Evolutionary conservation across 371 early-diverging fungal genomes (phyloP), one percentile per base, ranked within the genome.

Genomic region (Fennellomyces sp.): DNA sequence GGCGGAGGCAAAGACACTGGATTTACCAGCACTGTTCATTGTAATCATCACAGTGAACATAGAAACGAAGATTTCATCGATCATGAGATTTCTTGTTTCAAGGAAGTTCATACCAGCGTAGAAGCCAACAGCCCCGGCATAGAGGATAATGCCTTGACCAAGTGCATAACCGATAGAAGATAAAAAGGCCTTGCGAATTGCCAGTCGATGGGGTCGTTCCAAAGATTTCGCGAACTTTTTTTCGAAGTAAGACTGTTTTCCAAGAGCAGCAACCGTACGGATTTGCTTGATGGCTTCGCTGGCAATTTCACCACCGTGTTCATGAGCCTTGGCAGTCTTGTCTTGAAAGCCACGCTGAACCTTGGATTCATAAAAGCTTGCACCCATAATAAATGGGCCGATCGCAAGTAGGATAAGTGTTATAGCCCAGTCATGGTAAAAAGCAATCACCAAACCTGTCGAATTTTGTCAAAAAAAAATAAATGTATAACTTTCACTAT

Each of bases 211-310:
- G 11, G 94, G 94, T n/a, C 69, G 79, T 12, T 72, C 66, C 47
- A 90, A 86, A 49, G 84, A 82, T 6, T 69, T 58, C n/a, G 52
- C 50, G 57, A 88, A 95, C 39, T 77, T 66, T n/a, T 53, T 49
- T 68, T 85, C 82, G 56, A 94, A 90, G 17, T 76, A 69, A 21
- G 48, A 25, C 67, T 97, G 95, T 60, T 91, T 88, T 21, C 88
- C 89, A 17, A 97, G 76, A 3, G 89, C 76, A 30, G 87, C 85
- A 12, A 97, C 94, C 1, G 97, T 97, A 31, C 96, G 86, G 55
- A 97, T 90, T 72, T 89, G 87, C 53, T 85, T 76, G 48, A 97
- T 88, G 21, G 93, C 92, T 69, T 97, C 97, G 60, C 84, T 80
- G 39, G 94, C 92, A 39, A 86, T 79, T 68, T 88, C 87, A 55